Evolutionary conservation across 805 yeast species (phyloP).

Genomic region (Danielia oregonensis): DNA sequence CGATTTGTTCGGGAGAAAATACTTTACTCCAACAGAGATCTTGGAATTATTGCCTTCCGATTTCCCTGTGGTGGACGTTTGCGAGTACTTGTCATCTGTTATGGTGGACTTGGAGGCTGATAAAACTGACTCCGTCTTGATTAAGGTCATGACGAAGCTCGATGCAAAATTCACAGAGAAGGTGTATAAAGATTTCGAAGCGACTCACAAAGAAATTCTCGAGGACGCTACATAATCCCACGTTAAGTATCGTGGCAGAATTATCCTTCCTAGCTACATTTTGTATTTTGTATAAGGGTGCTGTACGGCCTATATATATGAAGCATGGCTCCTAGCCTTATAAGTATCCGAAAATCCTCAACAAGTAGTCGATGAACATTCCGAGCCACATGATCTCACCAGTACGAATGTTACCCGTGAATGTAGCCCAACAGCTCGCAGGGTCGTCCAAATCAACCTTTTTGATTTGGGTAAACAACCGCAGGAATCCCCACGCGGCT

Average conservation of each 20-base stretch:
- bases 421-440: conserved; percentile 76
- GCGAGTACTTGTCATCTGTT: conserved; percentile 21
- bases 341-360: conserved; percentile 45
- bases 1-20: conserved; percentile 17
- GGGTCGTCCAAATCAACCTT: conserved; percentile 80
- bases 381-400: conserved; percentile 69
- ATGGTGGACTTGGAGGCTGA: conserved; percentile 19
- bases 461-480: conserved; percentile 65
- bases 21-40: conserved; percentile 23
- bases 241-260: too few relatives aligned
- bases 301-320: too few relatives aligned
- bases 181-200: conserved; percentile 20
- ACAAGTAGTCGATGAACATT: conserved; percentile 59
- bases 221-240: too few relatives aligned
- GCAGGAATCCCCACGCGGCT: conserved; percentile 61
- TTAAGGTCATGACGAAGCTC: conserved; percentile 27
- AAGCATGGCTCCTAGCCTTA: too few relatives aligned
- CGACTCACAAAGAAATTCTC: background rate
- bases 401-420: conserved; percentile 71
- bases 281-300: too few relatives aligned
- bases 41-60: conserved; percentile 27
- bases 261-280: too few relatives aligned
- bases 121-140: conserved; percentile 16
- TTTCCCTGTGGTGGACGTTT: conserved; percentile 26
- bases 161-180: conserved; percentile 21